Evolutionary conservation across 352 stramenopile species (phyloP), one percentile per base, ranked within the genome.

Genomic region (Globisporangium alternatum): DNA sequence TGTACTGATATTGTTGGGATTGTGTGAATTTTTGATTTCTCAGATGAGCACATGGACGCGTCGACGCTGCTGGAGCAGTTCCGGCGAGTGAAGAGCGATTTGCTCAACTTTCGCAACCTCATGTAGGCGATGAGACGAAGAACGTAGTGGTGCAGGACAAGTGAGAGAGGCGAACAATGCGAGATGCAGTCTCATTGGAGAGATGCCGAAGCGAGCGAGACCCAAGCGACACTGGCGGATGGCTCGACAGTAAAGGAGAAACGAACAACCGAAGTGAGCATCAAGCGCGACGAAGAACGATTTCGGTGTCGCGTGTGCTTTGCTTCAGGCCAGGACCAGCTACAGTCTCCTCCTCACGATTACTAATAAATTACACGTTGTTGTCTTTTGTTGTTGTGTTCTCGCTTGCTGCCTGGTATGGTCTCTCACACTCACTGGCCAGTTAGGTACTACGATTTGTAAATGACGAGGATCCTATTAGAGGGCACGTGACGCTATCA

Each of bases 71-170:
- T 91, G 41, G 84, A 90, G 2, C 78, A 90, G 66, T 91, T 87
- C 70, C 83, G 85, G 55, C 81, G 83, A 56, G 74, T 87, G 64
- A 91, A 90, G 66, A 78, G 61, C 62, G 82, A 93, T 56, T 62
- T 93, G 66, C 70, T 93, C 57, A 85, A 76, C 60, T 90, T 91
- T 64, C 77, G 85, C 53, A 86, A 75, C 57, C 67, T 85, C 66
- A 74, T 88, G 79, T 93, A 90, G 64, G 41, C 51, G 56, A 47
- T 7, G 17, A 21, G 70, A 69, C 28, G 37, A 41, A 5, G 4
- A 39, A 41, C 2, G 35, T 35, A 49, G 43, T 41, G 25, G 35
- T 19, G 28, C 17, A 35, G 53, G 25, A 41, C 3, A 22, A 51
- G 37, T 17, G 37, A 33, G 55, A 48, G 35, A 19, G 6, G 31